Evolutionary conservation across 495 filamentous ascomycete species (phyloP).

Genomic region (Zalerion maritima): DNA sequence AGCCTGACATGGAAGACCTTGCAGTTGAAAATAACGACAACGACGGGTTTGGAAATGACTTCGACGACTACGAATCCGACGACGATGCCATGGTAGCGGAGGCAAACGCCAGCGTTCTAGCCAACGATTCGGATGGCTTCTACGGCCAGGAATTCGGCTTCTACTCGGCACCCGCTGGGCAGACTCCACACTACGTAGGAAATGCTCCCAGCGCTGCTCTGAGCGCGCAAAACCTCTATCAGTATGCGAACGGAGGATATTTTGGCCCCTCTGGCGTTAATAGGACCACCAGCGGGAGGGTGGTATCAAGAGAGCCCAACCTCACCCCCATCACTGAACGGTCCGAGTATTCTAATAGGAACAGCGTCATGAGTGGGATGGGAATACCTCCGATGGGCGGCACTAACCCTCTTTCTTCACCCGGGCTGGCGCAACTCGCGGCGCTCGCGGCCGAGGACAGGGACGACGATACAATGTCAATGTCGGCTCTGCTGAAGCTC

Average conservation of each 20-base stretch:
- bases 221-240: slow-evolving; percentile 25
- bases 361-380: slow-evolving; percentile 69
- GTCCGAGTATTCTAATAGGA: slow-evolving; percentile 89
- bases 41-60: slow-evolving; percentile 28
- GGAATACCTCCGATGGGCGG: slow-evolving; percentile 34
- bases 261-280: slow-evolving; percentile 61
- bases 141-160: slow-evolving; percentile 99
- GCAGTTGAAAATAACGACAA: slow-evolving; percentile 38
- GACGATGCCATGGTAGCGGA: slow-evolving; percentile 88
- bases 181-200: slow-evolving; percentile 12
- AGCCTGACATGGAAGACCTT: slow-evolving; percentile 13
- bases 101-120: slow-evolving; percentile 85
- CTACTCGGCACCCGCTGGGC: slow-evolving; percentile 52
- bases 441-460: slow-evolving; percentile 41
- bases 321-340: slow-evolving; percentile 93
- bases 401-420: slow-evolving; percentile 26
- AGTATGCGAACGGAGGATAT: slow-evolving; percentile 74
- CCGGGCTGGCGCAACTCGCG: slow-evolving; percentile 58
- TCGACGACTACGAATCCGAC: slow-evolving; percentile 49
- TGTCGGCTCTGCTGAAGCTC: slow-evolving; percentile 57
- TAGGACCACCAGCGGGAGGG: slow-evolving; percentile 52
- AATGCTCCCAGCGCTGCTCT: slow-evolving; percentile 11
- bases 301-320: slow-evolving; percentile 70
- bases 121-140: slow-evolving; percentile 80
- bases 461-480: slow-evolving; percentile 50